Evolutionary conservation across 73 alveolate genomes (phyloP).

Genomic region (Tetrahymena borealis): DNA sequence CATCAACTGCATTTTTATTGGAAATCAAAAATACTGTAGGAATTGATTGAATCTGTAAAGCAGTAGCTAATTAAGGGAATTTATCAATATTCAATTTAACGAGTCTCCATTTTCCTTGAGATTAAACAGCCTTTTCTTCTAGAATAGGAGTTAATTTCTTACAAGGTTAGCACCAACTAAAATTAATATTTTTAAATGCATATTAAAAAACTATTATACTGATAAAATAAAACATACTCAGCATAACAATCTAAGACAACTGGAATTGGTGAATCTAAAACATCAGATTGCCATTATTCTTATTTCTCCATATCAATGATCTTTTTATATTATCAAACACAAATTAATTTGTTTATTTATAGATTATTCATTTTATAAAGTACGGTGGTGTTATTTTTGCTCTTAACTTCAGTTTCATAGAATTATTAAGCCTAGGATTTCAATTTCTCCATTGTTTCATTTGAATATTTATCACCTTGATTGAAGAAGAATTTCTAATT

Average conservation of each 20-base stretch:
- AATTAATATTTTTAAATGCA: background rate
- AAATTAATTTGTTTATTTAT: background rate
- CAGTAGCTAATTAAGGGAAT: slow-evolving; percentile 48
- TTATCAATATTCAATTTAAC: slow-evolving; percentile 53
- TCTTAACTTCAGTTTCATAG: background rate
- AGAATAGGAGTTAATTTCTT: slow-evolving; percentile 46
- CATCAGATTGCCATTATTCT: slow-evolving; percentile 42
- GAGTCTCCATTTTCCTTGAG: slow-evolving; percentile 44
- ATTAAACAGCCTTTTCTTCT: slow-evolving; percentile 26
- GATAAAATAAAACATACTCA: background rate
- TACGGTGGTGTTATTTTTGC: background rate
- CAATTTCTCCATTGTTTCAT: background rate
- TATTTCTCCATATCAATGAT: background rate
- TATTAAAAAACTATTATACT: background rate
- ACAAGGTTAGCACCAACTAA: slow-evolving; percentile 55
- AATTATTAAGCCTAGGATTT: background rate
- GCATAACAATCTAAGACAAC: slow-evolving; percentile 64
- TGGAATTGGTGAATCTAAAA: slow-evolving; percentile 42
- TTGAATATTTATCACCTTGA: background rate
- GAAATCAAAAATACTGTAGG: slow-evolving; percentile 51
- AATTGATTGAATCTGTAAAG: slow-evolving; percentile 37
- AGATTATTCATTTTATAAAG: background rate
- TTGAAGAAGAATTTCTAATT: background rate
- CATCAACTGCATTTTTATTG: slow-evolving; percentile 40
- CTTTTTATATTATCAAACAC: too few species aligned